These are phyloP conservation scores for Mycoemilia scoparia DNA, from an alignment of 192 early-diverging fungal genomes.

Conservation along the genomic window DNA sequence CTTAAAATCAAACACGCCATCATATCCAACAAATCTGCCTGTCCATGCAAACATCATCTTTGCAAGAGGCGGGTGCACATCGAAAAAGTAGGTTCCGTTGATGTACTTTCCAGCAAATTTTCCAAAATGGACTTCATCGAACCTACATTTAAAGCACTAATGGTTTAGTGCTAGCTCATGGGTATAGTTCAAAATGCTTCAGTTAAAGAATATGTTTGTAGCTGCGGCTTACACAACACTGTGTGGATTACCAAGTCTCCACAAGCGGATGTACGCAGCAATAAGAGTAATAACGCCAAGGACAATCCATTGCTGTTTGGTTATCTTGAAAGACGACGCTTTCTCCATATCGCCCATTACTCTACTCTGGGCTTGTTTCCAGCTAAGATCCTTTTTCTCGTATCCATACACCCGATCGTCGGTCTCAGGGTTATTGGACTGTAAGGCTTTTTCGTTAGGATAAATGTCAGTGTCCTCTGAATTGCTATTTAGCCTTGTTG, in stretches of 20 bases:
- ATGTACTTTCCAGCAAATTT: slow-evolving; percentile 87
- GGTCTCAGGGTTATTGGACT: no score
- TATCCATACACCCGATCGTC: slow-evolving; percentile 20
- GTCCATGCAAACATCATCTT: slow-evolving; percentile 71
- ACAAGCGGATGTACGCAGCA: slow-evolving; percentile 25
- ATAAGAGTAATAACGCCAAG: slow-evolving; percentile 20
- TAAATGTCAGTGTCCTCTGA: slow-evolving; percentile 5
- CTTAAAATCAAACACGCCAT: slow-evolving; percentile 85
- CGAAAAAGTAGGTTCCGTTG: slow-evolving; percentile 74
- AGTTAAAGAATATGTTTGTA: no score
- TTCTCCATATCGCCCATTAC: slow-evolving; percentile 6
- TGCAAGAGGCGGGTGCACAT: slow-evolving; percentile 90
- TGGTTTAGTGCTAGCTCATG: no score
- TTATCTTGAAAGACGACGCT: slow-evolving; percentile 13
- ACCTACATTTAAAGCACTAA: no score
- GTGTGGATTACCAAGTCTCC: slow-evolving; percentile 20
- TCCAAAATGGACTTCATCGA: slow-evolving; percentile 98
- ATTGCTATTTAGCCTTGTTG: slow-evolving; percentile 8
- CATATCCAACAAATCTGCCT: slow-evolving; percentile 68
- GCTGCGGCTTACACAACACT: no score
- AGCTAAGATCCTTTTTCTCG: slow-evolving; percentile 29
- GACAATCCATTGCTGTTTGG: slow-evolving; percentile 23
- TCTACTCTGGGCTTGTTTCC: no score
- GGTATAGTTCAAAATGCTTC: no score
- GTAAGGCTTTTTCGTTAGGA: slow-evolving; percentile 2